These are phyloP conservation scores for Ceratobasidium sp. DNA, from an alignment of 1,284 basidiomycete genomes.

Conservation along the genomic window DNA sequence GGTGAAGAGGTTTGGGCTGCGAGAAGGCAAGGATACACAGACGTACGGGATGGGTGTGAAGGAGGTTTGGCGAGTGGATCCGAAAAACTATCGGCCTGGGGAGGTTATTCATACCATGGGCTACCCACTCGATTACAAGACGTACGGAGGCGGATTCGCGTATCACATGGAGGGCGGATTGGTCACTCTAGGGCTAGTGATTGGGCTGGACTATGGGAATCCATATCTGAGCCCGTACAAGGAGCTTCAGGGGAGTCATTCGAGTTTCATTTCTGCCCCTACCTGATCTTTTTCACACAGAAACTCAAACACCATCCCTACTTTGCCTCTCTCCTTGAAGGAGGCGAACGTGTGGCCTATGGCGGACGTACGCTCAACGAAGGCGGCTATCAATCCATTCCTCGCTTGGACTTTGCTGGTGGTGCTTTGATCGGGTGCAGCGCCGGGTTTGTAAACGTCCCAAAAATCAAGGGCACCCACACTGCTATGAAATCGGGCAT, in stretches of 20 bases:
- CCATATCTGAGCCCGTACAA: slow-evolving; percentile 93
- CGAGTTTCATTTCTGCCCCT: background rate
- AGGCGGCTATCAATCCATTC: slow-evolving; percentile 93
- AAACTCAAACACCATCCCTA: slow-evolving; percentile 98
- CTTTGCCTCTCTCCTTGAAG: slow-evolving; percentile 81
- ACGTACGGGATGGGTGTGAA: slow-evolving; percentile 98
- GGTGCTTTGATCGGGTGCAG: slow-evolving; percentile 96
- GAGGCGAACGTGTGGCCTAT: slow-evolving; percentile 84
- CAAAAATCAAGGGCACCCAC: slow-evolving; percentile 99
- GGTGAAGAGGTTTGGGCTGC: slow-evolving; percentile 79
- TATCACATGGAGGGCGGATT: slow-evolving; percentile 97
- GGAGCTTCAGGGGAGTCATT: slow-evolving; percentile 80
- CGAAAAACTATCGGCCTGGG: slow-evolving; percentile 79
- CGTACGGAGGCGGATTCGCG: slow-evolving; percentile 93
- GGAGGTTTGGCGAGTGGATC: slow-evolving; percentile 94
- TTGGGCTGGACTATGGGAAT: slow-evolving; percentile 95
- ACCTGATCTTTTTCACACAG: slow-evolving; percentile 53
- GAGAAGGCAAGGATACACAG: slow-evolving; percentile 84
- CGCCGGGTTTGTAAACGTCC: slow-evolving; percentile 95
- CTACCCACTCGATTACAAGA: slow-evolving; percentile 86
- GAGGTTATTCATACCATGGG: slow-evolving; percentile 93
- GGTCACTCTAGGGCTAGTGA: slow-evolving; percentile 89
- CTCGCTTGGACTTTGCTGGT: slow-evolving; percentile 92
- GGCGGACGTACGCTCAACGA: slow-evolving; percentile 93
- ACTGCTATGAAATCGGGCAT: slow-evolving; percentile 99